Evolutionary conservation across 2,329 filamentous ascomycete genomes (phyloP).

Genomic region (Leptographium radiaticola): DNA sequence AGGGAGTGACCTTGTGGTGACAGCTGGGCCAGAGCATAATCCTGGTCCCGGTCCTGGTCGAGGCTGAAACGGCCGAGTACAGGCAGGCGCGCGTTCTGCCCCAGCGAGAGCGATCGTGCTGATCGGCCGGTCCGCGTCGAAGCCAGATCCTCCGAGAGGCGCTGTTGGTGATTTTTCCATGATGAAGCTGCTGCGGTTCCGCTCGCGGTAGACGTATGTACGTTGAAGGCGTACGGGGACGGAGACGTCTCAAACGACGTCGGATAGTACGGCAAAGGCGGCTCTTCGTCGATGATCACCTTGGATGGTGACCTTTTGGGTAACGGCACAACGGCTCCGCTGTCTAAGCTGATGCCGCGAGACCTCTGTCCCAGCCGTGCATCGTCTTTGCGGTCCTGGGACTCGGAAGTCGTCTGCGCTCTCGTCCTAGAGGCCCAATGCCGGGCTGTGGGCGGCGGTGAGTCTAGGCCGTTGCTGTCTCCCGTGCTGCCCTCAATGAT

Average conservation of each 20-base stretch:
- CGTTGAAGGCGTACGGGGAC: not conserved
- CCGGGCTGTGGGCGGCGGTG: not conserved
- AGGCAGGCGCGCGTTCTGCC: not conserved
- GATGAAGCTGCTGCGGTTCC: not conserved
- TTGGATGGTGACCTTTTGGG: constrained; percentile 29
- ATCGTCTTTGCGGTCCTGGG: not conserved
- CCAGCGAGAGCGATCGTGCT: constrained; percentile 7
- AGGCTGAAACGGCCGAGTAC: constrained; percentile 7
- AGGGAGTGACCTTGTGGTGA: constrained; percentile 15
- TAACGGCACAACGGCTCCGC: not conserved
- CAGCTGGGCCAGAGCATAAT: constrained; percentile 7
- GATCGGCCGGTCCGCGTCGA: constrained; percentile 4
- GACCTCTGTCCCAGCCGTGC: not conserved
- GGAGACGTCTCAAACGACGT: not conserved
- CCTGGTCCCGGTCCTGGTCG: constrained; percentile 6
- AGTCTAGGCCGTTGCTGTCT: not conserved
- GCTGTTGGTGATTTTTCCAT: constrained; percentile 10
- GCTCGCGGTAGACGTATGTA: not conserved
- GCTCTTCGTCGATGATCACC: constrained; percentile 40
- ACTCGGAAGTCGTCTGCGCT: not conserved
- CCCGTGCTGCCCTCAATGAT: not conserved
- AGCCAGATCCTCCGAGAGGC: constrained; percentile 17
- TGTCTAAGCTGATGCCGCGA: constrained; percentile 2
- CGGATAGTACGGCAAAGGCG: not conserved
- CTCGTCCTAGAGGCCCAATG: not conserved